Evolutionary conservation across 2,329 filamentous ascomycete genomes (phyloP), one percentile per base, ranked within the genome.

Genomic region (Phaeosphaeriaceae sp.): DNA sequence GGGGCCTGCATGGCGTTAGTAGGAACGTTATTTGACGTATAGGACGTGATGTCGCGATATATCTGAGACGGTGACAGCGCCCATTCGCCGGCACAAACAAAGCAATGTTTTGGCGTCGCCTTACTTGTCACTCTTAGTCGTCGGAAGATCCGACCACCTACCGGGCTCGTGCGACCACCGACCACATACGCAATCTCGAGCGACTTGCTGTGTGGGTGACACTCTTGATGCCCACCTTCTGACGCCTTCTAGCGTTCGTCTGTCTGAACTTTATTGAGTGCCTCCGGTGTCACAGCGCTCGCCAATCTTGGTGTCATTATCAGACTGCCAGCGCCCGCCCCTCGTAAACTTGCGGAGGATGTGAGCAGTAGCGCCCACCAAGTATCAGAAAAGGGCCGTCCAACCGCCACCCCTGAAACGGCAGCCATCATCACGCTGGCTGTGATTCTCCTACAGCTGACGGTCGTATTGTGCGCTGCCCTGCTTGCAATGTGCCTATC

Each of bases 61-160:
- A 68, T 48, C 47, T 70, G 67, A 70, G 64, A 68, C 67, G 33
- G 47, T 62, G 57, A 67, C 59, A 59, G 55, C 61, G 54, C 49
- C 56, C 46, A 52, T 41, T 62, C 49, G 63, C 59, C 52, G 52
- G 46, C 60, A 60, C 55, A 53, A 49, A 53, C 47, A 42, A 53
- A 42, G 22, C 22, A 4, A 51, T 53, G 59, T 63, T 54, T 55
- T 52, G 48, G 49, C 36, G 44, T 48, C 48, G 62, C 64, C 60
- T 60, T 64, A 66, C 52, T 57, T 63, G 55, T 24, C n/a, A n/a
- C n/a, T n/a, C n/a, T n/a, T n/a, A n/a, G n/a, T n/a, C n/a, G 46
- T 48, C 46, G 27, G 24, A 25, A 20, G 13, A 22, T 15, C 17
- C 42, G 42, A 21, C 45, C n/a, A 9, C 25, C 25, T 9, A 27